Base-by-base conservation (phyloP, 1,139 yeast genomes). In the Pichia norvegensis region DNA sequence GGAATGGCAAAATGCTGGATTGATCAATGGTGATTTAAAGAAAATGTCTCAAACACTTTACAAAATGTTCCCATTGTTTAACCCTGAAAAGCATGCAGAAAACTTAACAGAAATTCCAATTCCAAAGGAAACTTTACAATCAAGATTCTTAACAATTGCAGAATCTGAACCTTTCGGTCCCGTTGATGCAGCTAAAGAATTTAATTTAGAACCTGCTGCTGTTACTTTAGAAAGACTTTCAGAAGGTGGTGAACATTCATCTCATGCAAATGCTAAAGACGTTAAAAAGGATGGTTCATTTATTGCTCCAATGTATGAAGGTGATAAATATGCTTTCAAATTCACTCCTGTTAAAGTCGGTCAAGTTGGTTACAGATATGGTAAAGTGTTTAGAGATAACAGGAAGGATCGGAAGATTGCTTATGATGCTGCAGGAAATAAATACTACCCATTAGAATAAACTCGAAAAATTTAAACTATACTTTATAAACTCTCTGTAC, bases 91-190 rank as follows among this genome's bases (percentile, higher is more conserved):
- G 42, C 58, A 70, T 42, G 73, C 79, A 10, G 94, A 85, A 60
- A 84, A 84, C 60, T 69, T 84, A 62, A 84, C 95, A n/a, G 97
- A 92, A 72, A 86, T 90, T 70, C 96, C 97, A 29, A 80, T 86
- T 47, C 96, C 97, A 22, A 76, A 79, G 54, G 86, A 83, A 66
- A 85, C 96, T 3, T 72, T 83, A 53, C 81, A 80, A 52, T 90
- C 94, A 56, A 74, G 95, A 54, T 90, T 88, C 69, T 68, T 87
- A 62, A 84, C 95, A 21, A 82, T 92, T 62, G 92, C 96, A 14
- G 97, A 92, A 67, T 81, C 90, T 20, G 95, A 88, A 67, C 95
- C 96, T n/a, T 90, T 90, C 64, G 97, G 97, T 5, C 95, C 97
- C 8, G 76, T 88, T 9, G 97, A 92, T 61, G 97, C 98, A n/a